Percentiles rank a stretch among this genome's conserved stretches.
These are phyloP conservation scores for Fomes fomentarius DNA, from an alignment of 1,284 basidiomycete genomes.

Conservation along the genomic window DNA sequence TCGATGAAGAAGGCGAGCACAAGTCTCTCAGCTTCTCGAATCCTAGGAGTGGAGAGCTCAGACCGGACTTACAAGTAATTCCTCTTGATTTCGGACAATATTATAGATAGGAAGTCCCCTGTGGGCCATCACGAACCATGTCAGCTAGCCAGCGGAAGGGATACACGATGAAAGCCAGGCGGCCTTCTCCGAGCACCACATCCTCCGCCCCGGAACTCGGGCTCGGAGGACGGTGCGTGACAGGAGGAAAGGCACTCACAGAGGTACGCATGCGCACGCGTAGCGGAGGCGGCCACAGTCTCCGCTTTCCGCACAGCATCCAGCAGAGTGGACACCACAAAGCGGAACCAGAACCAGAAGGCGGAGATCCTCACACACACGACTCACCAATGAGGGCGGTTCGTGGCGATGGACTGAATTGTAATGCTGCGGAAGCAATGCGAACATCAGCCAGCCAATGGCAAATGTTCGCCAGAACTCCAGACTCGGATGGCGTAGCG, in stretches of 20 bases:
- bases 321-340: constrained; percentile 84
- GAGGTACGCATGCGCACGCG: constrained; percentile 78
- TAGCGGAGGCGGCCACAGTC: constrained; percentile 73
- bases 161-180: constrained; percentile 11
- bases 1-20: constrained; percentile 32
- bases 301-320: constrained; percentile 85
- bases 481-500: too few relatives aligned
- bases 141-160: constrained; percentile 11
- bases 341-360: constrained; percentile 44
- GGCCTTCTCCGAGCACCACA: too few relatives aligned
- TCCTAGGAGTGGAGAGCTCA: too few relatives aligned
- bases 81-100: constrained; percentile 85
- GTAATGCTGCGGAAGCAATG: constrained; percentile 62
- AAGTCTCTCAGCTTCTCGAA: constrained; percentile 20
- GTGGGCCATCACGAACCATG: constrained; percentile 14
- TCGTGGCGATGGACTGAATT: constrained; percentile 89
- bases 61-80: constrained; percentile 71
- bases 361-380: constrained; percentile 1
- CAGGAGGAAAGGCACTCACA: constrained; percentile 63
- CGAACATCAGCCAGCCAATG: not conserved
- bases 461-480: too few relatives aligned
- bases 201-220: too few relatives aligned
- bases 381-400: constrained; percentile 73
- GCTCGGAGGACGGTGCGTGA: too few relatives aligned
- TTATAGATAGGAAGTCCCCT: constrained; percentile 92